Evolutionary conservation across 352 stramenopile genomes (phyloP).

Genomic region (Phytophthora multivora): DNA sequence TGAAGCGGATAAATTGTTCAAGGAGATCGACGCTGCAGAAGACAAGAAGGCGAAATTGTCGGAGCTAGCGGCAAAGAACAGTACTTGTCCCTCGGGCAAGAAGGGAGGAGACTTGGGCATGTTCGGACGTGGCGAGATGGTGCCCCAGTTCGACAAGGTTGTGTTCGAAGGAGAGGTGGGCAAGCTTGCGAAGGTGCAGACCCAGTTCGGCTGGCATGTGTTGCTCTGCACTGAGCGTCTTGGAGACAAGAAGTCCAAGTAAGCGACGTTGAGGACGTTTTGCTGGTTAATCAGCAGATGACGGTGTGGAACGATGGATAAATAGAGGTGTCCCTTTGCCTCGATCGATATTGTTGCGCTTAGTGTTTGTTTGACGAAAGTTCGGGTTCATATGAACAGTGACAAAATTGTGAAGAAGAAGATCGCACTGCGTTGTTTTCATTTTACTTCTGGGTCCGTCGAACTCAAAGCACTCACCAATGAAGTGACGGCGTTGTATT

Average conservation of each 20-base stretch:
- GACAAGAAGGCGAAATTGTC: slow-evolving; percentile 63
- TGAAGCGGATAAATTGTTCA: slow-evolving; percentile 56
- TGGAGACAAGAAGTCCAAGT: slow-evolving; percentile 50
- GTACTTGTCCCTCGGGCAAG: slow-evolving; percentile 61
- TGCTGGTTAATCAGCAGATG: too few species aligned
- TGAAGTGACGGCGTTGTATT: too few species aligned
- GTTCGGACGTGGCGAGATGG: slow-evolving; percentile 78
- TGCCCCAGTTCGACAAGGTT: slow-evolving; percentile 75
- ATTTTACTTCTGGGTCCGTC: too few species aligned
- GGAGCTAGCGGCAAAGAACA: slow-evolving; percentile 55
- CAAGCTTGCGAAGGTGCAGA: slow-evolving; percentile 64
- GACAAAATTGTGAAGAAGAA: too few species aligned
- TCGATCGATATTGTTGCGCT: too few species aligned
- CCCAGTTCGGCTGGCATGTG: slow-evolving; percentile 81
- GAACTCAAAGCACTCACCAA: too few species aligned
- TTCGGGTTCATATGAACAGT: too few species aligned
- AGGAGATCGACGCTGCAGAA: slow-evolving; percentile 57
- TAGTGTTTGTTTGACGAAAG: too few species aligned
- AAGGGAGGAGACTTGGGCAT: slow-evolving; percentile 69
- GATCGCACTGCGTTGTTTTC: too few species aligned
- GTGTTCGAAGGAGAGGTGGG: slow-evolving; percentile 64
- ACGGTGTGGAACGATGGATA: not conserved
- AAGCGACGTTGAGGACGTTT: not conserved
- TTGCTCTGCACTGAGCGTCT: slow-evolving; percentile 72
- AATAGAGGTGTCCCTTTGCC: not conserved